Evolutionary conservation across 768 basidiomycete genomes (phyloP).

Genomic region (Amanita muscaria): DNA sequence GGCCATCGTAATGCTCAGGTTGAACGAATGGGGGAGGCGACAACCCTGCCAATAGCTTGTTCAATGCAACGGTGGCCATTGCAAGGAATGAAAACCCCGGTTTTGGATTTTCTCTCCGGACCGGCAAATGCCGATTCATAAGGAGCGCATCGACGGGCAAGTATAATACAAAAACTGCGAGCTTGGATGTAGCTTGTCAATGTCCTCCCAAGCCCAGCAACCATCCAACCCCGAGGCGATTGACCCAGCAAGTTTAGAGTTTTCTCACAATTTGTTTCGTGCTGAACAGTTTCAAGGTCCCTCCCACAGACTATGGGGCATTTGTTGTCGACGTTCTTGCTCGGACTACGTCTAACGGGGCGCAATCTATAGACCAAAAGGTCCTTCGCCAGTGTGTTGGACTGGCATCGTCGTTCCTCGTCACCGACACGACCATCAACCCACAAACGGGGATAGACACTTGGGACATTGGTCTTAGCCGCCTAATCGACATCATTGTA

Average conservation of each 20-base stretch:
- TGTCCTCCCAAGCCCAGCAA: conserved; percentile 7
- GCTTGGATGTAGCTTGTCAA: not conserved
- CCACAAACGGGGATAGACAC: conserved; percentile 44
- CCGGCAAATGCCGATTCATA: conserved; percentile 8
- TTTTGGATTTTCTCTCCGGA: not conserved
- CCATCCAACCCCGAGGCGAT: not conserved
- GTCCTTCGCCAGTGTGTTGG: conserved; percentile 55
- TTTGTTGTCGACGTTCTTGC: conserved; percentile 51
- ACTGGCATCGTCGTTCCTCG: conserved; percentile 69
- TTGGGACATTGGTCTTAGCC: conserved; percentile 62
- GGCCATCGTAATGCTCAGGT: conserved; percentile 58
- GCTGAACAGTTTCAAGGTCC: conserved; percentile 14
- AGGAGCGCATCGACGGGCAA: no score
- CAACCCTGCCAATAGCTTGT: conserved; percentile 29
- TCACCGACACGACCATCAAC: conserved; percentile 65
- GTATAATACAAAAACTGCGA: no score
- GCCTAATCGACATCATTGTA: conserved; percentile 63
- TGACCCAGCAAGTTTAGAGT: conserved; percentile 6
- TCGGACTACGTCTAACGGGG: conserved; percentile 34
- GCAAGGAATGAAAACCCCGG: not conserved
- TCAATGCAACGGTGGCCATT: conserved; percentile 25
- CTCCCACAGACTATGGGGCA: conserved; percentile 50
- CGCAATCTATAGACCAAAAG: conserved; percentile 46
- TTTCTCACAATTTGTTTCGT: conserved; percentile 3
- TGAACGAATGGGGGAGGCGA: conserved; percentile 52